A percentile compares a stretch with the other conserved stretches of the same genome.
phyloP scores from a whole-genome alignment of 495 filamentous ascomycete species.

The Melanomma pulvis-pyrius region DNA sequence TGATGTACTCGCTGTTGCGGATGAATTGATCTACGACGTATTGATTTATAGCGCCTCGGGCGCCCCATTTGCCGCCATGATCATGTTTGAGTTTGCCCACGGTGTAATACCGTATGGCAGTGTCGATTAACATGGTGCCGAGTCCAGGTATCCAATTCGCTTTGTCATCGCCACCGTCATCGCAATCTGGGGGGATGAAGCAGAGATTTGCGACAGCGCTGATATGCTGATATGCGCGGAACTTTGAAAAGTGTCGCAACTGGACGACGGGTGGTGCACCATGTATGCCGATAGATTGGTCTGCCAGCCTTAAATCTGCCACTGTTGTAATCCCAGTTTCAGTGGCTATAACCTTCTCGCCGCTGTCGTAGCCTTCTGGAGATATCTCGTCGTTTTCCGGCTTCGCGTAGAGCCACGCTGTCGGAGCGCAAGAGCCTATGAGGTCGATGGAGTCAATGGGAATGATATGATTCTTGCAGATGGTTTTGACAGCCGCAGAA shows the following conservation, averaged over 20 bases:
- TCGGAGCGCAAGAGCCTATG: background rate
- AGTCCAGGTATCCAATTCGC: background rate
- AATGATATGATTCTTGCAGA: constrained; percentile 14
- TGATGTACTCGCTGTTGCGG: constrained; percentile 6
- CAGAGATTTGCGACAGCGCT: background rate
- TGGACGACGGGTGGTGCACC: background rate
- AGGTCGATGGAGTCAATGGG: constrained; percentile 5
- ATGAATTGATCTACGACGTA: constrained; percentile 12
- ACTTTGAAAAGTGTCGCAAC: constrained; percentile 1
- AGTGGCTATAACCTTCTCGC: constrained; percentile 1
- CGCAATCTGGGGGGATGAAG: constrained; percentile 10
- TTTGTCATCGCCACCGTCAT: background rate
- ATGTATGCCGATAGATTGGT: background rate
- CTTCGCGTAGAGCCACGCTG: background rate
- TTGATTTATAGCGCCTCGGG: constrained; percentile 14
- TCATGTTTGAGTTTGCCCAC: background rate
- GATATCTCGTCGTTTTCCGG: background rate
- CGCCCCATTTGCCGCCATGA: constrained; percentile 4
- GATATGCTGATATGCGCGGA: constrained; percentile 20
- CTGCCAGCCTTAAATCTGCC: background rate
- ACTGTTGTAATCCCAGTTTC: constrained; percentile 23
- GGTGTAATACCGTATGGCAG: constrained; percentile 11
- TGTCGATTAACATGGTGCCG: constrained; percentile 10
- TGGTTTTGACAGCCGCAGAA: background rate
- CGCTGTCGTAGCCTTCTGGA: background rate